These are phyloP conservation scores for Suillus paluster DNA, from an alignment of 768 basidiomycete genomes.

Conservation along the genomic window DNA sequence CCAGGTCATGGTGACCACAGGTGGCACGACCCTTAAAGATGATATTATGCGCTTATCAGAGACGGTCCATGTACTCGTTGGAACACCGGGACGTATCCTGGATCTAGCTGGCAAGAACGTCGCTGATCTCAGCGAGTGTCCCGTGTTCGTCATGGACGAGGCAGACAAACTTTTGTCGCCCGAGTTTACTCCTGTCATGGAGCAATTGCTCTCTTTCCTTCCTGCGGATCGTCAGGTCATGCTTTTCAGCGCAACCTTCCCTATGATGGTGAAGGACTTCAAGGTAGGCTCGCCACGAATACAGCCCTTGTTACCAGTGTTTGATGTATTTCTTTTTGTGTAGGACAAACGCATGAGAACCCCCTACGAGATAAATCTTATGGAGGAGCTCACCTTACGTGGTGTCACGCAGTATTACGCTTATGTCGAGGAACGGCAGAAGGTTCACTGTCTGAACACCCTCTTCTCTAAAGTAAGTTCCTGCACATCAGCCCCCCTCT, in stretches of 20 bases:
- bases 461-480: conserved; percentile 89
- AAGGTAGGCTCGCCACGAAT: conserved; percentile 57
- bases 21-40: conserved; percentile 97
- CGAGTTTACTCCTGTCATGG: conserved; percentile 98
- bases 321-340: conserved; percentile 18
- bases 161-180: conserved; percentile 97
- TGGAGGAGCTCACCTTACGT: conserved; percentile 98
- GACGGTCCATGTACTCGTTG: conserved; percentile 93
- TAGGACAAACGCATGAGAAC: conserved; percentile 96
- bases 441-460: conserved; percentile 99
- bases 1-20: conserved; percentile 99
- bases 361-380: conserved; percentile 98
- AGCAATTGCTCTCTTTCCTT: conserved; percentile 87
- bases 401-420: conserved; percentile 99
- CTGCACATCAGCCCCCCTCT: background rate
- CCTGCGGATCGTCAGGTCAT: conserved; percentile 92
- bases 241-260: conserved; percentile 99
- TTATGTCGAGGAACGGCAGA: conserved; percentile 98
- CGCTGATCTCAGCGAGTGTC: conserved; percentile 92
- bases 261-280: conserved; percentile 98
- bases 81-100: conserved; percentile 94
- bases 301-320: conserved; percentile 12
- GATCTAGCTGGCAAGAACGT: conserved; percentile 93
- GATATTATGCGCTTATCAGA: conserved; percentile 93
- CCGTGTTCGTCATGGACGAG: conserved; percentile 99